Conservation (phyloP, 371 early-diverging fungal species). For the Blakeslea trispora region DNA sequence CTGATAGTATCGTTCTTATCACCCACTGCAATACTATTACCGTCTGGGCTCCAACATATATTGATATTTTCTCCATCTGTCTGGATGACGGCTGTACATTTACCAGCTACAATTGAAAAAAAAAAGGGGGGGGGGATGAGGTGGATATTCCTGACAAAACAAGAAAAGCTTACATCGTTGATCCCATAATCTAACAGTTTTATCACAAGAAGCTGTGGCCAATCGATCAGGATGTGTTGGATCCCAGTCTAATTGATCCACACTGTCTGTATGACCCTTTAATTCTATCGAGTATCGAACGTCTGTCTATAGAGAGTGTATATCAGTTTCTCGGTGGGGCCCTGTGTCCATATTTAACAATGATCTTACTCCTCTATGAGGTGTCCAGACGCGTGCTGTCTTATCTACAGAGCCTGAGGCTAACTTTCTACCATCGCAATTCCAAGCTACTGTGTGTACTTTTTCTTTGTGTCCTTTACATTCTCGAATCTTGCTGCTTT, state of each 20-base stretch:
- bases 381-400: constrained; percentile 70
- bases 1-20: constrained; percentile 81
- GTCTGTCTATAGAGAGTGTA: constrained; percentile 48
- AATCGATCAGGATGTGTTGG: constrained; percentile 75
- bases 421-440: constrained; percentile 62
- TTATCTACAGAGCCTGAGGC: constrained; percentile 73
- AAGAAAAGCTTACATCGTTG: constrained; percentile 60
- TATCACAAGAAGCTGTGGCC: constrained; percentile 86
- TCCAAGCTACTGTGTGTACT: constrained; percentile 71
- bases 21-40: constrained; percentile 78
- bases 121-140: no score
- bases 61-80: constrained; percentile 89
- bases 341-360: background rate
- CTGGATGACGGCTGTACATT: constrained; percentile 61
- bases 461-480: constrained; percentile 62
- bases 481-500: constrained; percentile 42
- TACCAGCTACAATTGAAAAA: constrained; percentile 52
- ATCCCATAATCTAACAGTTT: constrained; percentile 88
- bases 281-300: constrained; percentile 65
- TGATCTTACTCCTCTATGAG: constrained; percentile 56
- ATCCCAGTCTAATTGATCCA: constrained; percentile 85
- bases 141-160: background rate
- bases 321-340: background rate
- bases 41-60: constrained; percentile 85
- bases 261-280: constrained; percentile 83